Base-by-base conservation (phyloP, 768 basidiomycete genomes). In the Mycena belliarum region DNA sequence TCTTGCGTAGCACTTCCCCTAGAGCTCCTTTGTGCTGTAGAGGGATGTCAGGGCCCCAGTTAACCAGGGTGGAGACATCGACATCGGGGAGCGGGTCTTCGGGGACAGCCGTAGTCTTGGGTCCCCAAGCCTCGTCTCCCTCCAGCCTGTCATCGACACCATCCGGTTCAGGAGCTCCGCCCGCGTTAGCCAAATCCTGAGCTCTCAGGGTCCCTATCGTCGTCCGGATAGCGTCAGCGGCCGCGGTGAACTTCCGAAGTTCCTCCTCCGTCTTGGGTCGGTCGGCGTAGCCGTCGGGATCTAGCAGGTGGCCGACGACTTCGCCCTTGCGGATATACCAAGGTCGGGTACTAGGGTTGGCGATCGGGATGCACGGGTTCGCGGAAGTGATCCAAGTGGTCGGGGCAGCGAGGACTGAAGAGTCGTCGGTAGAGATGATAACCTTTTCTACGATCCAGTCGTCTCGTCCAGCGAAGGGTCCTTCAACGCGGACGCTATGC, bases 31-130 rank as follows among this genome's bases (percentile, higher is more conserved):
- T 23, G 5, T 35, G 23, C 16, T 56, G 58, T 0, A 11, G 12
- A 2, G 64, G 61, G 6, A 69, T 57, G 41, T 69, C 61, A 0
- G 59, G 57, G 0, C 63, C 60, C 25, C 67, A 55, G 37, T 69
- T 58, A 1, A 70, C 59, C 2, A 52, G 38, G 8, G 53, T 42
- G 8, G 63, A 24, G 7, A 69, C 42, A 29, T 65, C 61, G 14
- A 41, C 29, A 6, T 52, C 51, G 14, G 48, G 26, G 32, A 46
- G 35, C 26, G 52, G 28, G 20, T 65, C 65, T 10, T 59, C 64
- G 16, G 69, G 69, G 0, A 60, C 47, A 14, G 65, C 70, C 0
- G 64, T 49, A 6, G 61, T 67, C 32, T 70, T 70, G 5, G 67
- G 65, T 3, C 64, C 61, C 55, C 60, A 63, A 14, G 46, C 29